Conservation (phyloP, 352 stramenopile species). For the Phytophthora nicotianae region DNA sequence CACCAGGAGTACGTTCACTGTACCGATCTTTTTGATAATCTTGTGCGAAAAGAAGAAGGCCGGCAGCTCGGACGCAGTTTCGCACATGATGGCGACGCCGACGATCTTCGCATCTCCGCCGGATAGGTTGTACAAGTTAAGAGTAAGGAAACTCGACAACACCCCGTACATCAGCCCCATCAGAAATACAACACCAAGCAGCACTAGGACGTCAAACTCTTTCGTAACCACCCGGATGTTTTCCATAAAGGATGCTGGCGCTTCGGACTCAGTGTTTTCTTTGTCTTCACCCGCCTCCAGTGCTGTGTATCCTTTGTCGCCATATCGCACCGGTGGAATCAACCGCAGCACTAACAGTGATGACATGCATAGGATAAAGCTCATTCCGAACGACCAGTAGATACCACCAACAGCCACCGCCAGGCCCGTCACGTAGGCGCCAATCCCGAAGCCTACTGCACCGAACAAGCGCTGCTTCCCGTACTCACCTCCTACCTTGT, state of each 20-base stretch:
- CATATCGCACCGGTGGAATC: constrained; percentile 43
- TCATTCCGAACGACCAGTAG: constrained; percentile 49
- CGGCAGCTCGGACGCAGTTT: too few relatives aligned
- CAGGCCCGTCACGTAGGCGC: constrained; percentile 60
- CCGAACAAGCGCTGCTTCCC: constrained; percentile 77
- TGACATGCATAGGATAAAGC: constrained; percentile 45
- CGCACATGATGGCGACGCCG: too few relatives aligned
- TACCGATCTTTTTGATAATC: too few relatives aligned
- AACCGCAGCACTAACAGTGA: constrained; percentile 61
- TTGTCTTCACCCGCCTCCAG: constrained; percentile 34
- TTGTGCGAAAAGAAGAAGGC: too few relatives aligned
- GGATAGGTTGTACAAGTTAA: constrained; percentile 72
- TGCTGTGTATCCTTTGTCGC: constrained; percentile 6
- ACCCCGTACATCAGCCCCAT: constrained; percentile 66
- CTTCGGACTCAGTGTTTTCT: constrained; percentile 7
- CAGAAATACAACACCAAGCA: constrained; percentile 65
- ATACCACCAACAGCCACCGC: constrained; percentile 54
- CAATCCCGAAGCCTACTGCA: constrained; percentile 61
- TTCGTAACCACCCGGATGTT: constrained; percentile 5
- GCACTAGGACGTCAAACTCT: constrained; percentile 59
- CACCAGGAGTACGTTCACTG: constrained; percentile 48
- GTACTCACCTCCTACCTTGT: constrained; percentile 61
- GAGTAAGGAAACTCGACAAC: constrained; percentile 71
- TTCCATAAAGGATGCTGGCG: too few relatives aligned
- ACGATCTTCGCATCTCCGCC: too few relatives aligned